Conservation (phyloP, 2,329 filamentous ascomycete species). For the Cladosporium sp. region DNA sequence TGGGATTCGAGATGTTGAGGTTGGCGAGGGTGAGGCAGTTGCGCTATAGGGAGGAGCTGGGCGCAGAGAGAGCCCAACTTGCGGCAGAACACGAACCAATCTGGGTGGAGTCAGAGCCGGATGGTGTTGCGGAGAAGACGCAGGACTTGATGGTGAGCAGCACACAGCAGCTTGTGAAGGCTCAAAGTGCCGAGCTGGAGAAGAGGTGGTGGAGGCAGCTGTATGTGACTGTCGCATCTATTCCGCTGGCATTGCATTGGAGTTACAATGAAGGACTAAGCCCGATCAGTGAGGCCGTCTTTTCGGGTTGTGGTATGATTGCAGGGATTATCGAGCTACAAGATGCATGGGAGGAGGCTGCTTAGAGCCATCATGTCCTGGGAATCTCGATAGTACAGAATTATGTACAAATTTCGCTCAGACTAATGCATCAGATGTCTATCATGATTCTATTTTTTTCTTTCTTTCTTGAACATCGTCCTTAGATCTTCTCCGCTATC, state of each 20-base stretch:
- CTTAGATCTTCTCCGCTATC: conserved; percentile 22
- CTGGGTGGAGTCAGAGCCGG: conserved; percentile 35
- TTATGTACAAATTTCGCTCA: conserved; percentile 2
- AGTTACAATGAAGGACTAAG: conserved; percentile 63
- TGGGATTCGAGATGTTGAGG: conserved; percentile 69
- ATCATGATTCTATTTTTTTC: neutral
- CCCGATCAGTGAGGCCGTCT: conserved; percentile 51
- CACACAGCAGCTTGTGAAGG: conserved; percentile 4
- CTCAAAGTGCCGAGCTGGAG: conserved; percentile 28
- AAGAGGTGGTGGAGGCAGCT: conserved; percentile 62
- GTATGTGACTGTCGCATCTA: conserved; percentile 68
- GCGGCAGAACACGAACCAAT: conserved; percentile 37
- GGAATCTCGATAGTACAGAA: neutral
- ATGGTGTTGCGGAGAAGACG: conserved; percentile 1
- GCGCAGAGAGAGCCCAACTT: conserved; percentile 36
- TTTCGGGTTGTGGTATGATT: conserved; percentile 38
- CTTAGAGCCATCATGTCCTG: neutral
- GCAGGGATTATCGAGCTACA: conserved; percentile 40
- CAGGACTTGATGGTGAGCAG: neutral
- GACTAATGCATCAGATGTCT: conserved; percentile 10
- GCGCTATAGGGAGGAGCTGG: conserved; percentile 29
- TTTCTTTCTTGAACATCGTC: neutral
- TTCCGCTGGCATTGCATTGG: conserved; percentile 82
- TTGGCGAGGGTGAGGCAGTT: conserved; percentile 48
- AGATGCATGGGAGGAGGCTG: conserved; percentile 43